Evolutionary conservation across 192 early-diverging fungal genomes (phyloP).

Genomic region (Coemansia sp.): DNA sequence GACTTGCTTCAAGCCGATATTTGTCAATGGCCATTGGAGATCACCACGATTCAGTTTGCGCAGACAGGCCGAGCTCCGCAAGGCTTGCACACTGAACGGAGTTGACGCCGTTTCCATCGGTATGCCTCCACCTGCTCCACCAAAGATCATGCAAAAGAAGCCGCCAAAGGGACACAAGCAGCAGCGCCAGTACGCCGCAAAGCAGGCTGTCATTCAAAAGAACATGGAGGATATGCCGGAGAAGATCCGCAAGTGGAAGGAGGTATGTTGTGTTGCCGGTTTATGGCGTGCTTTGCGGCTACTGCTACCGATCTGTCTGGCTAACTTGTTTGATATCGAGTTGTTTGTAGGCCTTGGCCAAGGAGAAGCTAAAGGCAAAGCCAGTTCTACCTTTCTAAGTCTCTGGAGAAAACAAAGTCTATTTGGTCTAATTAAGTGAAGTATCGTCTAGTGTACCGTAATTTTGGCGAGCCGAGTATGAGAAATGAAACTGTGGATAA

Average conservation of each 20-base stretch:
- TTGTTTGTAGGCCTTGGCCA: conserved; percentile 31
- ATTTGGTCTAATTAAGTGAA: not conserved
- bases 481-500: not conserved
- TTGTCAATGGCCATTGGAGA: conserved; percentile 59
- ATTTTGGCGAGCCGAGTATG: not conserved
- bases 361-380: conserved; percentile 47
- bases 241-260: conserved; percentile 58
- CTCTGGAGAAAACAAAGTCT: not conserved
- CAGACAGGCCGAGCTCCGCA: conserved; percentile 65
- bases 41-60: conserved; percentile 57
- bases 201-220: conserved; percentile 46
- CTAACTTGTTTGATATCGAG: not conserved
- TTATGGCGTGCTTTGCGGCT: not conserved
- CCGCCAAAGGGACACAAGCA: conserved; percentile 59
- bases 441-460: not conserved
- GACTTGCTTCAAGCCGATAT: conserved; percentile 38
- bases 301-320: not conserved
- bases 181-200: conserved; percentile 43
- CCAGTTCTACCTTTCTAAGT: conserved; percentile 53
- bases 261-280: conserved; percentile 8
- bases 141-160: conserved; percentile 50
- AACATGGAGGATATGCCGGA: conserved; percentile 56
- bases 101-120: conserved; percentile 60
- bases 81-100: conserved; percentile 57
- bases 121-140: conserved; percentile 34